Evolutionary conservation across 345 rosid species (phyloP), one percentile per base, ranked within the genome.

Genomic region (Jatropha curcas): DNA sequence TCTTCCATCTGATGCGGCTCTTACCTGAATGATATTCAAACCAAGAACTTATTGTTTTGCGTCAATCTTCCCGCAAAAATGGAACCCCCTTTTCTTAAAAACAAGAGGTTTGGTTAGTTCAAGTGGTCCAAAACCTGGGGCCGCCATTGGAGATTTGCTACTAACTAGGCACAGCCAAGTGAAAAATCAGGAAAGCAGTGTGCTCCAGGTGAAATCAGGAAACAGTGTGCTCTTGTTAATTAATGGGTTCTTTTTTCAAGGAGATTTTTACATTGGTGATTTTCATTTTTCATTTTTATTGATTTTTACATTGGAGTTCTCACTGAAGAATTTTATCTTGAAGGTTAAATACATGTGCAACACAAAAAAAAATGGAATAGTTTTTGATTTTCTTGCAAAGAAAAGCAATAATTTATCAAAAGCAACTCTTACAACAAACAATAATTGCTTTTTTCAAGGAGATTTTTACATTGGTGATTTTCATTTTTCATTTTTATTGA

Each of bases 1-100:
- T 0, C 87, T 90, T 60, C 74, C 34, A 24, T 88, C 92, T 25
- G 96, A 90, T 74, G 88, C 92, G 0, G 85, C 91, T 20, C 89
- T 89, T 74, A n/a, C n/a, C 86, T 88, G 1, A 35, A 82, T 20
- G 85, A 89, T 61, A 4, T 22, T 5, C 81, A 81, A 50, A 86
- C 89, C n/a, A 16, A 77, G 66, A 71, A 33, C 55, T n/a, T 82
- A 85, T 60, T n/a, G 71, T 84, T 2, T 39, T 45, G 1, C 77
- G 20, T 16, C 88, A 89, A 27, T 80, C 81, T 27, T 2, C 13
- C 0, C 77, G 76, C n/a, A n/a, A n/a, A 0, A 71, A 27, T n/a
- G 88, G 85, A 14, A n/a, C 41, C 50, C 35, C 74, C 81, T 0
- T 89, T 89, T 64, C n/a, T n/a, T n/a, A 58, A 65, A 37, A 60